Base-by-base conservation (phyloP, 352 stramenopile genomes). In the Globisporangium cystogenes region DNA sequence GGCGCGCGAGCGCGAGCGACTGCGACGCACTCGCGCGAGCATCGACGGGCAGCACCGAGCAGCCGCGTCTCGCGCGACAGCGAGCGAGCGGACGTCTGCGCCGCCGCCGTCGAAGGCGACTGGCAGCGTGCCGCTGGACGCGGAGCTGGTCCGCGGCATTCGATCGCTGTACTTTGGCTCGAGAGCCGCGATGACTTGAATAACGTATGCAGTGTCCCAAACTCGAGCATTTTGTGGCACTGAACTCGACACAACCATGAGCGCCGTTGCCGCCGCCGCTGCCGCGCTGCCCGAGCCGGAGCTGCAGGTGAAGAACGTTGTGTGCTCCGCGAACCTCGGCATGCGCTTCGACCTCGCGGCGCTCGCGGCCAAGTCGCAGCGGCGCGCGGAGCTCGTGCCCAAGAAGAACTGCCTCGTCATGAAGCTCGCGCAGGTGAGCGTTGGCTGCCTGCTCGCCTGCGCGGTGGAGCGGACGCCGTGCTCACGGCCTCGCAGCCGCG, bases 391-490 rank as follows among this genome's bases (percentile, higher is more conserved):
- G 67, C 68, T 91, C 31, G 77, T 89, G 27, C 77, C 82, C 23
- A 93, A 91, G 71, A 90, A 90, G 53, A 93, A 93, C 65, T 93
- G 83, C 51, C 71, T 93, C 18, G 55, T 93, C 12, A 87, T 93
- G 73, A 93, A 93, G 63, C 62, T 93, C 37, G 43, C 73, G 39
- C 58, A 45, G 40, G 40, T 45, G 14, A n/a, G n/a, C n/a, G n/a
- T n/a, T n/a, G n/a, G n/a, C n/a, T n/a, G n/a, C n/a, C n/a, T n/a
- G n/a, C n/a, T n/a, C n/a, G n/a, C n/a, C n/a, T n/a, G n/a, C n/a
- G n/a, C n/a, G n/a, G n/a, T n/a, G n/a, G n/a, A n/a, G n/a, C n/a
- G n/a, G n/a, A n/a, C n/a, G n/a, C n/a, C n/a, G n/a, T n/a, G n/a
- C n/a, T n/a, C n/a, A n/a, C 11, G 14, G n/a, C n/a, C 7, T 15